These are phyloP conservation scores for Massariosphaeria phaeospora DNA, from an alignment of 495 filamentous ascomycete species.

Conservation along the genomic window DNA sequence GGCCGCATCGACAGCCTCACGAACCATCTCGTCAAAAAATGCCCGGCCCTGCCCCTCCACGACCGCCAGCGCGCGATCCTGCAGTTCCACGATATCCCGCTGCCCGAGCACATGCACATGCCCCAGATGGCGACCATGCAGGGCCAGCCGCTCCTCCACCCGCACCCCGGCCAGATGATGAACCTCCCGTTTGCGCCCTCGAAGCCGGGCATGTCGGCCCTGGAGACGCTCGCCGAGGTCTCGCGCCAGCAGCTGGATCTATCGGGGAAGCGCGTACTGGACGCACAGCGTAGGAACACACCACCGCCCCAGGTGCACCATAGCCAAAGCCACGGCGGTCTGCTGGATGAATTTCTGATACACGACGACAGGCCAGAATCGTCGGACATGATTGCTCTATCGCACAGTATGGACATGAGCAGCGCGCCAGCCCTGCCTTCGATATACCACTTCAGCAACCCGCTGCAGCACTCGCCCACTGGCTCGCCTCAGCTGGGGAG, in stretches of 20 bases:
- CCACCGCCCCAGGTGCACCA: constrained; percentile 13
- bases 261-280: constrained; percentile 26
- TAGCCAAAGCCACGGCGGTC: background rate
- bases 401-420: constrained; percentile 20
- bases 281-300: constrained; percentile 10
- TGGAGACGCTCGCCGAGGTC: constrained; percentile 78
- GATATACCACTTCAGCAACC: constrained; percentile 29
- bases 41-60: constrained; percentile 62
- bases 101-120: constrained; percentile 32
- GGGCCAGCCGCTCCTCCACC: background rate
- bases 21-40: constrained; percentile 75
- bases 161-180: constrained; percentile 25
- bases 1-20: constrained; percentile 75
- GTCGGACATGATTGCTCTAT: constrained; percentile 1
- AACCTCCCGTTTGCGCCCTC: constrained; percentile 31
- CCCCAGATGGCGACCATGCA: constrained; percentile 14
- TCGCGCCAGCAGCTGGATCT: constrained; percentile 56
- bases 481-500: constrained; percentile 27
- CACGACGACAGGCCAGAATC: constrained; percentile 28
- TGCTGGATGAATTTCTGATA: constrained; percentile 32
- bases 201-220: constrained; percentile 62
- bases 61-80: constrained; percentile 63
- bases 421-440: constrained; percentile 26
- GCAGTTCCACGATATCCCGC: constrained; percentile 49
- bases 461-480: constrained; percentile 24